Evolutionary conservation across 2,329 filamentous ascomycete genomes (phyloP).

Genomic region (Curvularia sp.): DNA sequence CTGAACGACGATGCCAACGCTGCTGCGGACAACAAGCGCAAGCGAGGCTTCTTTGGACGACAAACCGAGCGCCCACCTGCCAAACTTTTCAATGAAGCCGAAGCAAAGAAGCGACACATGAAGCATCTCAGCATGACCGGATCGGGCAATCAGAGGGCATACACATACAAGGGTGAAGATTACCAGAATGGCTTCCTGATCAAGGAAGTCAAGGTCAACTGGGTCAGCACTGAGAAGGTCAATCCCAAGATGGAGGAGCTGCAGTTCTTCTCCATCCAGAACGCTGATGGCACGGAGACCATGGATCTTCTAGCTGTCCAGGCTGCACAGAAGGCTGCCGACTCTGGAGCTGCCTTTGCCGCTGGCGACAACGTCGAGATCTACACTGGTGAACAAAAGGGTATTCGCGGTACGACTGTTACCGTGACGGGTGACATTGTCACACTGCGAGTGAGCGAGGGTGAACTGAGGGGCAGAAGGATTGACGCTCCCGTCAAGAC

Average conservation of each 20-base stretch:
- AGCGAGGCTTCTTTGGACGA: constrained; percentile 64
- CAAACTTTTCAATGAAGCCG: constrained; percentile 88
- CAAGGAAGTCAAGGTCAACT: constrained; percentile 91
- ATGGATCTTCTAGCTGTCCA: constrained; percentile 90
- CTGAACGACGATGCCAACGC: constrained; percentile 76
- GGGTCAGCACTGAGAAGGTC: constrained; percentile 84
- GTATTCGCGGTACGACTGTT: constrained; percentile 83
- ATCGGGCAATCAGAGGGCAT: constrained; percentile 69
- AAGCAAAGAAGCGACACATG: constrained; percentile 87
- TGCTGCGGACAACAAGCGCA: constrained; percentile 71
- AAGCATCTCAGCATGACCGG: constrained; percentile 64
- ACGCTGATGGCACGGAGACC: constrained; percentile 91
- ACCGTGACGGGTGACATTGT: constrained; percentile 93
- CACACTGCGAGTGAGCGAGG: constrained; percentile 82
- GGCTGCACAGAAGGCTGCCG: constrained; percentile 85
- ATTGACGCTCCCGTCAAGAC: constrained; percentile 94
- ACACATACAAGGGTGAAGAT: constrained; percentile 85
- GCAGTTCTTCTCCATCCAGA: constrained; percentile 87
- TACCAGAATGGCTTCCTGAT: constrained; percentile 93
- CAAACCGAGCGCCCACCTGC: constrained; percentile 78
- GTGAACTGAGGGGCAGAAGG: constrained; percentile 78
- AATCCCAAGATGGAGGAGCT: constrained; percentile 95
- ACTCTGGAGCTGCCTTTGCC: constrained; percentile 81
- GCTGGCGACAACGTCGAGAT: constrained; percentile 97
- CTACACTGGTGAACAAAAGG: constrained; percentile 92